phyloP scores from a whole-genome alignment of 306 rosid species.

The Begonia peltatifolia region DNA sequence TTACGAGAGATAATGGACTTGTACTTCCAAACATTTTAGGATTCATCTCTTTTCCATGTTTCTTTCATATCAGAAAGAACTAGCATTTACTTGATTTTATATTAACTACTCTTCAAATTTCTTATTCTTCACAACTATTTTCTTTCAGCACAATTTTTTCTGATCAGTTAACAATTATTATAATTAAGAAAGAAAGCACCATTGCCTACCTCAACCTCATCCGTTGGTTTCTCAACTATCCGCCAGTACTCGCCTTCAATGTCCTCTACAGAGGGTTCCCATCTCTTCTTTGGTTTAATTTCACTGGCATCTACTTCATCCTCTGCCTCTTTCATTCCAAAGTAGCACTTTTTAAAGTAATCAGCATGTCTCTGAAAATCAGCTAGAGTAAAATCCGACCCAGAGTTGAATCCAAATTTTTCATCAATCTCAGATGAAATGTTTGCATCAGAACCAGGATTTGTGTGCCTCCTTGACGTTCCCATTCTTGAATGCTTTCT shows the following conservation, averaged over 20 bases:
- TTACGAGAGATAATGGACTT: too few relatives aligned
- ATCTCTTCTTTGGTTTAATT: conserved; percentile 12
- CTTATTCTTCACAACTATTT: too few relatives aligned
- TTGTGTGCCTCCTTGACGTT: conserved; percentile 31
- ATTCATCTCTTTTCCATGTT: too few relatives aligned
- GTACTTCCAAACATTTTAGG: background rate
- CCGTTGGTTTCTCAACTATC: conserved; percentile 71
- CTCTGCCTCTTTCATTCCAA: conserved; percentile 30
- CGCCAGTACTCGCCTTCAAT: conserved; percentile 99
- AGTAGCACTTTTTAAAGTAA: conserved; percentile 60
- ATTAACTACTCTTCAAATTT: too few relatives aligned
- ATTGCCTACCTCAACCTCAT: conserved; percentile 76
- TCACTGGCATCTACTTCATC: conserved; percentile 16
- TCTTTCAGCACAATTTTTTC: too few relatives aligned
- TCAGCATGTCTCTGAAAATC: conserved; percentile 52
- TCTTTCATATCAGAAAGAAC: too few relatives aligned
- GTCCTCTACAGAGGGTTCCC: conserved; percentile 57
- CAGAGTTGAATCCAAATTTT: conserved; percentile 80
- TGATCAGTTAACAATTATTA: too few relatives aligned
- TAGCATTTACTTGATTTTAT: too few relatives aligned
- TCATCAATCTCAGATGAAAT: conserved; percentile 44
- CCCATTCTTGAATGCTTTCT: conserved; percentile 46
- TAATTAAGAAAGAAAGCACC: background rate
- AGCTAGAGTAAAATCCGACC: conserved; percentile 56
- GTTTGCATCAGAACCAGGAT: conserved; percentile 37